A percentile compares a stretch with the other conserved stretches of the same genome.
These are phyloP conservation scores for Flaveria robusta DNA, from an alignment of 129 eudicot genomes.

Conservation along the genomic window DNA sequence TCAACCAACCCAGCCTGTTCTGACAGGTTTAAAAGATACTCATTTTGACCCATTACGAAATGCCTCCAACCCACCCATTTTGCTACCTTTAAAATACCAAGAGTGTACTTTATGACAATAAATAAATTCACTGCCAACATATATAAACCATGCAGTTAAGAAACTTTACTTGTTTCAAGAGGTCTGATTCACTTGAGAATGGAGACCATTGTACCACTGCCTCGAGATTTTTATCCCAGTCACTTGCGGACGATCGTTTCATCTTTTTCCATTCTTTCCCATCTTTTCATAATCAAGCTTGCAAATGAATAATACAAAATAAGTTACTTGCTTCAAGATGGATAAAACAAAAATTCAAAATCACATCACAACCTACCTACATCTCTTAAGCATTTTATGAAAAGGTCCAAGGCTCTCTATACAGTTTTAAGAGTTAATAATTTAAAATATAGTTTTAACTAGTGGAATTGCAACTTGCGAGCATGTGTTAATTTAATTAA, in stretches of 20 bases:
- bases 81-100: conserved; percentile 1
- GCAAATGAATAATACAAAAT: conserved; percentile 3
- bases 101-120: not conserved
- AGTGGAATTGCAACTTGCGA: conserved; percentile 4
- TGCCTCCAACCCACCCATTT: not conserved
- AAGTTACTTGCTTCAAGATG: not conserved
- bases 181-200: conserved; percentile 78
- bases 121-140: not conserved
- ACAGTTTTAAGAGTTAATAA: not conserved
- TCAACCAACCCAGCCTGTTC: not conserved
- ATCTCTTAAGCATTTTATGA: not conserved
- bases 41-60: not conserved
- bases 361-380: conserved; percentile 5
- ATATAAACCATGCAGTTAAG: conserved; percentile 18
- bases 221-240: conserved; percentile 69
- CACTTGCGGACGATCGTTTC: conserved; percentile 52
- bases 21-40: not conserved
- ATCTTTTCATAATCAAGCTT: conserved; percentile 74
- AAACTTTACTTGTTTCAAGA: conserved; percentile 61
- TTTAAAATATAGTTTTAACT: not conserved
- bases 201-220: conserved; percentile 89
- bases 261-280: conserved; percentile 61
- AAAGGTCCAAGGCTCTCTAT: conserved; percentile 15
- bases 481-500: conserved; percentile 22
- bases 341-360: not conserved